Base-by-base conservation (phyloP, 495 filamentous ascomycete species). In the Lophiostoma macrostomum region DNA sequence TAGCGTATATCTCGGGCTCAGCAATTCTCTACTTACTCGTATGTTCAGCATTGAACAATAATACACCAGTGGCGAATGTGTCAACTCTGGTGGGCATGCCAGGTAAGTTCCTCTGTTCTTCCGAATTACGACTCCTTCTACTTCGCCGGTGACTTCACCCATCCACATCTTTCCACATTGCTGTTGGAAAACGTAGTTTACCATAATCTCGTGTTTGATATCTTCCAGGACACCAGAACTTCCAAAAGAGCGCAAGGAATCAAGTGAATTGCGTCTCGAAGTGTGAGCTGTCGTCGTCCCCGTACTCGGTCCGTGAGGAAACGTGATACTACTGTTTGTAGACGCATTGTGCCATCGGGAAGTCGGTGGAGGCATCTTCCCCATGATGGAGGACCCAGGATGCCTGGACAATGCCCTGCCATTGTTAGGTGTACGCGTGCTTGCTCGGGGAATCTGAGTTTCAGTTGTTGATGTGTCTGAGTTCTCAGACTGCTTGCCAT, bases 121-220 rank as follows among this genome's bases (percentile, higher is more conserved):
- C 53, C 85, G 76, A 14, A 90, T 61, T 18, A 90, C 66, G 13
- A 88, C 83, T 53, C 86, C 86, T 64, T 90, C 86, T 18, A 81
- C 67, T 57, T 83, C 76, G 2, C 79, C 81, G 40, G 73, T 80
- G 22, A 76, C 77, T 55, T 86, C 81, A 27, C 77, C 79, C 10
- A 87, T 79, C 86, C 86, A 90, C 28, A 88, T 70, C 47, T 80
- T 74, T 12, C 77, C 74, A 44, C 80, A 85, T 67, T 87, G 84
- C 64, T 89, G 85, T 61, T 90, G 86, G 68, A 86, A 86, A 20
- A 90, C 73, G 58, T 85, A 88, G 63, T 86, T 89, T 32, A 85
- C 85, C 86, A 90, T 90, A 48, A 90, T 82, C 63, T 89, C 85
- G 64, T 87, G 85, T 63, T 86, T 88, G 64, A 90, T 87, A 55